These are phyloP conservation scores for Apiotrichum montevideense DNA, from an alignment of 1,284 basidiomycete species.

Conservation along the genomic window DNA sequence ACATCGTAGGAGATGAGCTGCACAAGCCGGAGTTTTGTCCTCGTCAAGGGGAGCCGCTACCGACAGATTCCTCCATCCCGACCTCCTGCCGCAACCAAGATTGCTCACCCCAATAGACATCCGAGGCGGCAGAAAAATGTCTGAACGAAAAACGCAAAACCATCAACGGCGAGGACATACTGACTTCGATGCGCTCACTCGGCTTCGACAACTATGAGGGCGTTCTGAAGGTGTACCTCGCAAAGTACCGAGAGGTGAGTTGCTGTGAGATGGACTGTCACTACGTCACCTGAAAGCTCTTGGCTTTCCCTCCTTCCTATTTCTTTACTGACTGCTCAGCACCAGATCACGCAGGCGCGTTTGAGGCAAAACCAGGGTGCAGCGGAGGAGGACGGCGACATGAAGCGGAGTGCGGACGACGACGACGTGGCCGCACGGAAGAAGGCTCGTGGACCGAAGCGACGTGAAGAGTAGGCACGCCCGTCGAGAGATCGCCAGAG, in stretches of 20 bases:
- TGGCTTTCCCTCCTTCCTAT: not conserved
- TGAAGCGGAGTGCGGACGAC: slow-evolving; percentile 18
- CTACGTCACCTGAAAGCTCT: not conserved
- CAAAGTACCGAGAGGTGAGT: slow-evolving; percentile 74
- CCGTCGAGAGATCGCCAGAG: too few species aligned
- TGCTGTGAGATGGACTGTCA: not conserved
- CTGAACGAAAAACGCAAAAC: slow-evolving; percentile 92
- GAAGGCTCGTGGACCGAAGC: slow-evolving; percentile 9
- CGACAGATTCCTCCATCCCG: too few species aligned
- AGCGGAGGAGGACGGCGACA: slow-evolving; percentile 17
- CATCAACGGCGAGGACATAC: slow-evolving; percentile 84
- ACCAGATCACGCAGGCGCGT: slow-evolving; percentile 26
- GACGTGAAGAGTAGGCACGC: slow-evolving; percentile 4
- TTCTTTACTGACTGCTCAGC: slow-evolving; percentile 10
- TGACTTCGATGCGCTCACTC: slow-evolving; percentile 81
- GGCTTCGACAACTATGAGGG: slow-evolving; percentile 86
- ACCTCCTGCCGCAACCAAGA: too few species aligned
- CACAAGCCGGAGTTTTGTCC: too few species aligned
- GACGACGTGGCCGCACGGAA: slow-evolving; percentile 16
- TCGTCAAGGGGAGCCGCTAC: too few species aligned
- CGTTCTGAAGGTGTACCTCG: slow-evolving; percentile 93
- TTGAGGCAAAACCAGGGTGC: slow-evolving; percentile 9
- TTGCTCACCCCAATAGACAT: slow-evolving; percentile 25
- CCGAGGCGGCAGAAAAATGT: slow-evolving; percentile 76
- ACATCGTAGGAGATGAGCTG: too few species aligned